Evolutionary conservation across 345 rosid genomes (phyloP), one percentile per base, ranked within the genome.

Genomic region (Nasturtium officinale): DNA sequence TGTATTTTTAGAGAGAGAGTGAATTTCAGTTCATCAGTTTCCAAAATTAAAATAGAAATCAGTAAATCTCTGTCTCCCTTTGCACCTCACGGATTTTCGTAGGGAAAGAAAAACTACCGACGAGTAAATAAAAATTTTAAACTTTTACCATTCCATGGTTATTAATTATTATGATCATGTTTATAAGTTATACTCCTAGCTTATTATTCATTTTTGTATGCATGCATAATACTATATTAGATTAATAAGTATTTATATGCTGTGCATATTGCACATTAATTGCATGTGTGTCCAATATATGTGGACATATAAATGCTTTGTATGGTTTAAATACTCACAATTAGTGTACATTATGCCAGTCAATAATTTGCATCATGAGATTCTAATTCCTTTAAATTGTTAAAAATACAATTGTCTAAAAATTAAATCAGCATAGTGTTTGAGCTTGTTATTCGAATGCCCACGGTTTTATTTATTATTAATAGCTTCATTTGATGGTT

Each of bases 241-340:
- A 21, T 42, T 73, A 54, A 51, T 21, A 35, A 43, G 25, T 45
- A 16, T 12, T 18, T 56, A 37, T 69, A 43, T 67, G 62, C 42
- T 61, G 62, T 26, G 40, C 62, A 52, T 74, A 67, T 32, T 35
- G 40, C 18, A 30, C 61, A 74, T 75, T 61, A 11, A 61, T 35
- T 68, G 38, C 70, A 54, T 68, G 25, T 62, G 61, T 68, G 64
- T 68, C 64, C 69, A 75, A 68, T 32, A 74, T 67, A 48, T 32
- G 46, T 60, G 13, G 64, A 75, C 74, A 68, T 75, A 68, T 61
- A 68, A 68, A 61, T 69, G 63, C 50, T 42, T 53, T 32, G 43
- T 61, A 68, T 68, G 48, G 43, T 43, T 61, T 56, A 75, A 28
- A 59, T 40, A 40, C 62, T 50, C 78, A 74, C 37, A 8, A 23